Conservation (phyloP, 305 asterid genomes). For the Ajuga reptans region DNA sequence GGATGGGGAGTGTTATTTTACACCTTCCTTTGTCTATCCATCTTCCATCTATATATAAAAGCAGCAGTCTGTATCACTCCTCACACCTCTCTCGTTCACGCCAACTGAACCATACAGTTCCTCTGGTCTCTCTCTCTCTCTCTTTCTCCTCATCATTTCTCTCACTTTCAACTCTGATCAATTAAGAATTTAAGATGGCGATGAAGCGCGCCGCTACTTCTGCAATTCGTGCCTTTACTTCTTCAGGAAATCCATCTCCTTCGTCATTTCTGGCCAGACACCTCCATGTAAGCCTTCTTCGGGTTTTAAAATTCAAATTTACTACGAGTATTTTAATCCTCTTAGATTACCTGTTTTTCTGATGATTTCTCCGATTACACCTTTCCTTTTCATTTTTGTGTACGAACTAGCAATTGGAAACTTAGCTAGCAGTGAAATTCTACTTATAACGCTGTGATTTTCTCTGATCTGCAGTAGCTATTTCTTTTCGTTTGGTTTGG, state of each 20-base stretch:
- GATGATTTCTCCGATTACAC: not conserved
- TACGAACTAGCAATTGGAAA: not conserved
- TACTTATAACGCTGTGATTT: constrained; percentile 8
- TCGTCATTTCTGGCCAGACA: constrained; percentile 41
- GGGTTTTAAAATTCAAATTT: not conserved
- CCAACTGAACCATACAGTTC: constrained; percentile 13
- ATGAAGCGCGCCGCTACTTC: constrained; percentile 66
- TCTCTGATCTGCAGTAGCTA: not conserved
- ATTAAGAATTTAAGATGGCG: constrained; percentile 43
- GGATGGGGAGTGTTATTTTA: no score
- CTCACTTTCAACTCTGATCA: not conserved
- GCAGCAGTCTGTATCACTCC: not conserved
- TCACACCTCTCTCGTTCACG: constrained; percentile 7
- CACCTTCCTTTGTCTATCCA: no score
- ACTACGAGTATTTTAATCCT: not conserved
- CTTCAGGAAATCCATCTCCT: constrained; percentile 30
- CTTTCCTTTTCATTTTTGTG: not conserved
- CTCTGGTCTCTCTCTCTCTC: constrained; percentile 1
- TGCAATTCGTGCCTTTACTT: constrained; percentile 55
- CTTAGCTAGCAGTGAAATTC: not conserved
- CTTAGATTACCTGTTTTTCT: no score
- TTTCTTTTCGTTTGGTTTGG: not conserved
- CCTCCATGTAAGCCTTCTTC: constrained; percentile 51
- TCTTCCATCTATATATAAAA: constrained; percentile 5
- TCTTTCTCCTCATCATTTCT: not conserved